phyloP scores from a whole-genome alignment of 257 asterid species.

The Echites panduratus region DNA sequence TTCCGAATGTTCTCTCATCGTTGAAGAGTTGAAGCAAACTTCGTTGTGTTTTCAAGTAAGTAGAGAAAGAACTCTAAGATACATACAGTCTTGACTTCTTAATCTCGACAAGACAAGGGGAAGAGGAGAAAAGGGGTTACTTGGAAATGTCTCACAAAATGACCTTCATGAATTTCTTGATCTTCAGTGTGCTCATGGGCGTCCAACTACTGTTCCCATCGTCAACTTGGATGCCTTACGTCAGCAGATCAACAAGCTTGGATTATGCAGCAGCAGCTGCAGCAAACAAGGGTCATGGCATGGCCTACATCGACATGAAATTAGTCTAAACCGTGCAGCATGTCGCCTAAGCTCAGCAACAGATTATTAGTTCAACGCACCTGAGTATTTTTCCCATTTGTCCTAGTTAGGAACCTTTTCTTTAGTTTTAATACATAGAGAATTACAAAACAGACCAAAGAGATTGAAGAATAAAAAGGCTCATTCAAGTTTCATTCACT shows the following conservation, averaged over 20 bases:
- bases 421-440: too few relatives aligned
- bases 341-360: constrained; percentile 47
- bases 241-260: constrained; percentile 46
- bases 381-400: background rate
- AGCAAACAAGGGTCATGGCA: constrained; percentile 52
- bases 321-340: constrained; percentile 47
- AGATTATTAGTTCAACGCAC: constrained; percentile 9
- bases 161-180: constrained; percentile 6
- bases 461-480: background rate
- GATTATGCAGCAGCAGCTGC: constrained; percentile 14
- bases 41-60: constrained; percentile 93
- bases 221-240: constrained; percentile 61
- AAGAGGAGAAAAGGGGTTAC: background rate
- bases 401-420: background rate
- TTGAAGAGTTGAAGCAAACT: constrained; percentile 82
- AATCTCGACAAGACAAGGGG: too few relatives aligned
- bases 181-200: constrained; percentile 93
- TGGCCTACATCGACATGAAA: constrained; percentile 50
- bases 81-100: background rate
- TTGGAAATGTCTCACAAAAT: background rate
- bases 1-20: constrained; percentile 89
- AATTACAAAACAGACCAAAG: too few relatives aligned
- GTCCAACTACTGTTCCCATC: constrained; percentile 91
- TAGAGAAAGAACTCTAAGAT: constrained; percentile 3
- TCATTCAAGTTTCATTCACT: background rate